Percentiles rank a stretch among this genome's conserved stretches.
phyloP scores from a whole-genome alignment of 768 basidiomycete species.

The Amanita pseudoporphyria region DNA sequence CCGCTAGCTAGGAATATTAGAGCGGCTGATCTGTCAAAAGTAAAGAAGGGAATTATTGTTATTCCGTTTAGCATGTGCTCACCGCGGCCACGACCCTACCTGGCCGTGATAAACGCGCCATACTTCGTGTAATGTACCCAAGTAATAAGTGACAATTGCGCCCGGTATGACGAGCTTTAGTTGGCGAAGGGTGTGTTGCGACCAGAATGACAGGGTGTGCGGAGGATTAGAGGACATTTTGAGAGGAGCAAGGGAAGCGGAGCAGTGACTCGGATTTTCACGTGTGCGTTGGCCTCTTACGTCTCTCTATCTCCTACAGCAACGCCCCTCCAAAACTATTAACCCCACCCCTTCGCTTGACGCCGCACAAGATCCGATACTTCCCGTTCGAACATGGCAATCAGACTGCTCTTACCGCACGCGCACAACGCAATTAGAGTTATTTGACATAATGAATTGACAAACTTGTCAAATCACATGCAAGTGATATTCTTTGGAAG shows the following conservation, averaged over 20 bases:
- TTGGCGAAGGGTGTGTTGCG: constrained; percentile 50
- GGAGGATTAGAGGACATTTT: constrained; percentile 13
- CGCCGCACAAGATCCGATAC: no score
- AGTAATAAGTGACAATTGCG: constrained; percentile 47
- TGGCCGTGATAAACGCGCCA: constrained; percentile 28
- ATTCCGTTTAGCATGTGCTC: constrained; percentile 15
- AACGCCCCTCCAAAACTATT: no score
- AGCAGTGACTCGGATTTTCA: not conserved
- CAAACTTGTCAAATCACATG: no score
- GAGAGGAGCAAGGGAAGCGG: not conserved
- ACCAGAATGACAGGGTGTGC: constrained; percentile 20
- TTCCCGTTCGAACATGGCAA: no score
- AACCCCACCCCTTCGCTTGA: not conserved
- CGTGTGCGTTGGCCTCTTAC: not conserved
- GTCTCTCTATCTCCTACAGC: not conserved
- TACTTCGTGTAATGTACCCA: constrained; percentile 46
- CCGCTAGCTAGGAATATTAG: constrained; percentile 45
- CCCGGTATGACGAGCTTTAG: constrained; percentile 75
- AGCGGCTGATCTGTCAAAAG: constrained; percentile 37
- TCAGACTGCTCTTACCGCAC: not conserved
- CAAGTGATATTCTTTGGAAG: no score
- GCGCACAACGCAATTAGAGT: no score
- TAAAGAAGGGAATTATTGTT: not conserved
- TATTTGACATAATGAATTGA: no score
- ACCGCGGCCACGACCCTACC: constrained; percentile 45